Evolutionary conservation across 2,329 filamentous ascomycete genomes (phyloP), one percentile per base, ranked within the genome.

Genomic region (Colletotrichum somersetense): DNA sequence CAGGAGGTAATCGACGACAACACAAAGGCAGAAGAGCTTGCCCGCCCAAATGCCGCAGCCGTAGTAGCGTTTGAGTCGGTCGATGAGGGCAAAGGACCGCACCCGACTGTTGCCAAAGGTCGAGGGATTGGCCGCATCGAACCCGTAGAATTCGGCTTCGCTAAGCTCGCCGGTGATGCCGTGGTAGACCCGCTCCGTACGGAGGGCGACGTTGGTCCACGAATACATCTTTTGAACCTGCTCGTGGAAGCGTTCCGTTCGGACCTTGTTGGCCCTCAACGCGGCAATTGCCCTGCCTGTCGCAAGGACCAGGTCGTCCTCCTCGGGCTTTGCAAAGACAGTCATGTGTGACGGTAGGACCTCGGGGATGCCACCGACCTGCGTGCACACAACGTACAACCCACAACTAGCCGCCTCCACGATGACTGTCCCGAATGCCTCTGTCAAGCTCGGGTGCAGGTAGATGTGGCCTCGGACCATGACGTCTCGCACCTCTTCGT

Each of bases 201-300:
- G 92, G 77, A 93, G 89, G 18, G 96, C 96, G 38, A 99, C 96
- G 80, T 99, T 96, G 38, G 93, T 93, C 96, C 96, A 99, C 1
- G 94, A 97, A 83, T 99, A 99, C 96, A 98, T 98, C 85, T 93
- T 93, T 81, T 96, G 95, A 74, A 99, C 96, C 81, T 98, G 93
- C 75, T 97, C 96, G 80, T 99, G 96, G 79, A 99, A 99, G 53
- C 92, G 90, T 80, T 98, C 96, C 0, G 96, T 97, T 74, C 94
- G 91, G 38, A 99, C 92, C 77, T 92, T 94, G 76, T 95, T 96
- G 7, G 92, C 92, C 56, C 96, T 91, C 67, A 99, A 87, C 40
- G 93, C 92, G 0, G 91, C 92, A 73, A 99, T 98, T 23, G 97
- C 96, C 75, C 92, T 92, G 23, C 94, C 93, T 0, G 97, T 98